Percentiles rank a stretch among this genome's conserved stretches.
These are phyloP conservation scores for Kazachstania kunashirensis DNA, from an alignment of 805 yeast species.

Conservation along the genomic window DNA sequence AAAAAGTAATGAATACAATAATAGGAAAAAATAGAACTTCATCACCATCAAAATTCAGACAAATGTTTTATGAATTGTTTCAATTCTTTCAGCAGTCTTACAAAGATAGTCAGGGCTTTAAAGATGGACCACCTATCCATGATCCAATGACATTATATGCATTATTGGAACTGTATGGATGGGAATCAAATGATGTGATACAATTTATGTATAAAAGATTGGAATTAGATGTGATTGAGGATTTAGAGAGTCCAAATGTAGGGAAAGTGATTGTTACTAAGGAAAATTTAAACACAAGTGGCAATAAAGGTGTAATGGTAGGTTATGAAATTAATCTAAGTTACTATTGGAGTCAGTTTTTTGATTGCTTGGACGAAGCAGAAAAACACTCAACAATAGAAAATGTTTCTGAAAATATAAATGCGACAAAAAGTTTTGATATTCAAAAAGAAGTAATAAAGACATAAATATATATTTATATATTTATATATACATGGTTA, in stretches of 20 bases:
- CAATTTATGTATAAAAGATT: constrained; percentile 15
- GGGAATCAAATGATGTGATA: constrained; percentile 17
- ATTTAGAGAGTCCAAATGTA: constrained; percentile 40
- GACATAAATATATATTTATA: too few species aligned
- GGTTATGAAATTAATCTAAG: constrained; percentile 33
- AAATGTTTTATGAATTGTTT: constrained; percentile 45
- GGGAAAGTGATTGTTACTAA: constrained; percentile 43
- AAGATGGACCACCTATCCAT: constrained; percentile 64
- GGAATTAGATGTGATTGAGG: constrained; percentile 21
- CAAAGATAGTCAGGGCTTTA: constrained; percentile 34
- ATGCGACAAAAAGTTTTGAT: too few species aligned
- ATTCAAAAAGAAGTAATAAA: too few species aligned
- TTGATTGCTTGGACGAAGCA: constrained; percentile 31
- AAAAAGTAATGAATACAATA: constrained; percentile 32
- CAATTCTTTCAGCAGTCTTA: constrained; percentile 41
- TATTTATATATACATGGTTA: too few species aligned
- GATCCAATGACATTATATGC: constrained; percentile 68
- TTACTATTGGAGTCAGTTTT: constrained; percentile 39
- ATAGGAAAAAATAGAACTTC: constrained; percentile 24
- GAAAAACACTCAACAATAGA: constrained; percentile 26
- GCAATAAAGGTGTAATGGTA: constrained; percentile 32
- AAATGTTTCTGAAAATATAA: too few species aligned
- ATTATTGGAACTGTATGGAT: constrained; percentile 37
- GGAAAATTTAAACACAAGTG: constrained; percentile 15
- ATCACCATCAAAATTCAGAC: constrained; percentile 37